phyloP scores from a whole-genome alignment of 306 rosid species.

The Vigna mungo region DNA sequence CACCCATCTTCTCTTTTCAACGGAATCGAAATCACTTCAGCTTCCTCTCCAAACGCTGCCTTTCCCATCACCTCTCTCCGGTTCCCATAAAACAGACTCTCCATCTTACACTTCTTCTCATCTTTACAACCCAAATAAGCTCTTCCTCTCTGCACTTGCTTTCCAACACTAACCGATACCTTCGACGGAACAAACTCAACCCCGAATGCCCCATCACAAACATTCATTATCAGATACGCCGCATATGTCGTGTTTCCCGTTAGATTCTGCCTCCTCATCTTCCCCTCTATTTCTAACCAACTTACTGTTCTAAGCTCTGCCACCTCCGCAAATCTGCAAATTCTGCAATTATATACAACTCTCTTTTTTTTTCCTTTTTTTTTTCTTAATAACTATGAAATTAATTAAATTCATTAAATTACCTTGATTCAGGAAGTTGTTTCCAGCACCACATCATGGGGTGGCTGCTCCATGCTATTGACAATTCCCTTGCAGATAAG shows the following conservation, averaged over 20 bases:
- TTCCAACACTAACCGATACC: constrained; percentile 50
- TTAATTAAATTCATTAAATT: neutral
- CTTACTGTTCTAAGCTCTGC: constrained; percentile 60
- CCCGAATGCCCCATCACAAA: constrained; percentile 57
- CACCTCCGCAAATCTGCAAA: constrained; percentile 56
- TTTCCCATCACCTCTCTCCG: constrained; percentile 39
- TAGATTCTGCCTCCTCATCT: constrained; percentile 46
- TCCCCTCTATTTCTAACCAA: constrained; percentile 69
- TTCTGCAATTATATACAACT: too few species aligned
- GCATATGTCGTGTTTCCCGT: constrained; percentile 57
- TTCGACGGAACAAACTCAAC: constrained; percentile 47
- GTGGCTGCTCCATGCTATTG: constrained; percentile 54
- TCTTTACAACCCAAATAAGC: constrained; percentile 43
- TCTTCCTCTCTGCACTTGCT: constrained; percentile 34
- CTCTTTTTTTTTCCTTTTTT: too few species aligned
- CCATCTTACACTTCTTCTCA: constrained; percentile 45
- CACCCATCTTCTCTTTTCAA: constrained; percentile 61
- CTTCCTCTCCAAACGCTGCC: neutral
- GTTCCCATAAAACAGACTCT: constrained; percentile 47
- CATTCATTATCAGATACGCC: constrained; percentile 66
- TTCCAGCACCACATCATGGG: constrained; percentile 70
- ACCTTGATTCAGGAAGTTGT: constrained; percentile 58
- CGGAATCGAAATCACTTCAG: neutral
- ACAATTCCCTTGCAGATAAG: constrained; percentile 65
- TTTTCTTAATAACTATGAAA: too few species aligned